Conservation (phyloP, 163 green algal genomes). For the Volvox carteri region DNA sequence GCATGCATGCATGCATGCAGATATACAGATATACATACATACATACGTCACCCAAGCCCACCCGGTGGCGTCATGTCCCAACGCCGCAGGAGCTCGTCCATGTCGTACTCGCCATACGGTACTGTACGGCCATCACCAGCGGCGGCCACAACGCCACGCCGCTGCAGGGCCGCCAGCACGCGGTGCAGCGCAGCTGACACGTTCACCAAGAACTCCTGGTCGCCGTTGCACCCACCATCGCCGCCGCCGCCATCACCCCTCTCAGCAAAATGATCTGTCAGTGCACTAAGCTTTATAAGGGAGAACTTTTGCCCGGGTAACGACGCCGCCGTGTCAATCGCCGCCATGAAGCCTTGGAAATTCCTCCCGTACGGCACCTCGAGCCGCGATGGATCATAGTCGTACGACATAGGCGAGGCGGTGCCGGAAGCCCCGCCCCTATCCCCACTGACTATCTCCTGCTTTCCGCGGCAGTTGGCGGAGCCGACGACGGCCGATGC, state of each 20-base stretch:
- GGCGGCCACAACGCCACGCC: not conserved
- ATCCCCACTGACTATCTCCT: too few species aligned
- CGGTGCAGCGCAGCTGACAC: not conserved
- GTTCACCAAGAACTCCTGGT: not conserved
- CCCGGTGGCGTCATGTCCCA: not conserved
- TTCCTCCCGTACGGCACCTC: not conserved
- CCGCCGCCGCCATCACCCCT: too few species aligned
- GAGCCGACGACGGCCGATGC: not conserved
- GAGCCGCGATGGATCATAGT: not conserved
- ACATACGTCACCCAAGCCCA: too few species aligned
- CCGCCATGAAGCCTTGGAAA: not conserved
- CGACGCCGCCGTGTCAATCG: not conserved
- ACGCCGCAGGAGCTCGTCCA: not conserved
- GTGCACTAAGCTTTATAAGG: not conserved
- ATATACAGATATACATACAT: too few species aligned
- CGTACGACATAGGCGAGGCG: not conserved
- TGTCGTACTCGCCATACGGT: not conserved
- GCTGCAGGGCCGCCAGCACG: not conserved
- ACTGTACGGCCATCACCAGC: not conserved
- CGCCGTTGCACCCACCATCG: not conserved
- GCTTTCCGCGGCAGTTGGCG: not conserved
- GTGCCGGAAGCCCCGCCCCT: not conserved
- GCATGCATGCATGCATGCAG: too few species aligned
- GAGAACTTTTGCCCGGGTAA: not conserved
- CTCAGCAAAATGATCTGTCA: too few species aligned